Evolutionary conservation across 2,329 filamentous ascomycete species (phyloP).

Genomic region (Colletotrichum plurivorum): DNA sequence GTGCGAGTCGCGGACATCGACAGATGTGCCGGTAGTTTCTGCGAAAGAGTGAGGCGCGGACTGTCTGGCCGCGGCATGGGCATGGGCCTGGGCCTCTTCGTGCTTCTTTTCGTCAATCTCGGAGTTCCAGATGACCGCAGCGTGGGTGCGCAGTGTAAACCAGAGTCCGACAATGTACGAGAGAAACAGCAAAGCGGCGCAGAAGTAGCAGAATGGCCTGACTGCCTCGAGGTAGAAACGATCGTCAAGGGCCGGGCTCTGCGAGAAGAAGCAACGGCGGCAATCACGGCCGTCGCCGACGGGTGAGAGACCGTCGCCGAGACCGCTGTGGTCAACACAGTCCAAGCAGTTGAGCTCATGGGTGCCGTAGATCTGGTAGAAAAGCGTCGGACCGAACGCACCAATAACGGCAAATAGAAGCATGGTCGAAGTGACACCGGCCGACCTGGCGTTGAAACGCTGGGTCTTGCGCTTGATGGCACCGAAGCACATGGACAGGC

Average conservation of each 20-base stretch:
- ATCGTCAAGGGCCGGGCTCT: constrained; percentile 86
- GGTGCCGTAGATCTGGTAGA: constrained; percentile 98
- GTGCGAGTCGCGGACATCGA: constrained; percentile 86
- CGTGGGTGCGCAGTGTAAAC: constrained; percentile 96
- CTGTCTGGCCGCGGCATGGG: constrained; percentile 49
- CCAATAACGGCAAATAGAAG: constrained; percentile 95
- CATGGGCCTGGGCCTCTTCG: constrained; percentile 60
- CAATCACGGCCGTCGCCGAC: constrained; percentile 77
- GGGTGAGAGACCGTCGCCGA: constrained; percentile 43
- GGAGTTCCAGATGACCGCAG: constrained; percentile 95
- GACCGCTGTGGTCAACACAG: constrained; percentile 64
- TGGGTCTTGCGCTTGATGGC: constrained; percentile 98
- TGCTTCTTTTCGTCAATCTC: constrained; percentile 84
- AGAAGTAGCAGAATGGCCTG: constrained; percentile 92
- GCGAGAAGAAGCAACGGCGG: constrained; percentile 93
- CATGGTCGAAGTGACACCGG: constrained; percentile 98
- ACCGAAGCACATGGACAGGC: constrained; percentile 98
- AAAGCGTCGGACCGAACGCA: constrained; percentile 94
- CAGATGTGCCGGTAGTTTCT: constrained; percentile 62
- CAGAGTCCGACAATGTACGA: constrained; percentile 95
- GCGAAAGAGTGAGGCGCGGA: constrained; percentile 55
- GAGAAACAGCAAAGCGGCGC: constrained; percentile 86
- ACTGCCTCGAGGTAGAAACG: constrained; percentile 93
- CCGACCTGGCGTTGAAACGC: constrained; percentile 96
- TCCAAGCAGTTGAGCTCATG: constrained; percentile 92